Base-by-base conservation (phyloP, 208 protist genomes). In the Crithidia sp. region DNA sequence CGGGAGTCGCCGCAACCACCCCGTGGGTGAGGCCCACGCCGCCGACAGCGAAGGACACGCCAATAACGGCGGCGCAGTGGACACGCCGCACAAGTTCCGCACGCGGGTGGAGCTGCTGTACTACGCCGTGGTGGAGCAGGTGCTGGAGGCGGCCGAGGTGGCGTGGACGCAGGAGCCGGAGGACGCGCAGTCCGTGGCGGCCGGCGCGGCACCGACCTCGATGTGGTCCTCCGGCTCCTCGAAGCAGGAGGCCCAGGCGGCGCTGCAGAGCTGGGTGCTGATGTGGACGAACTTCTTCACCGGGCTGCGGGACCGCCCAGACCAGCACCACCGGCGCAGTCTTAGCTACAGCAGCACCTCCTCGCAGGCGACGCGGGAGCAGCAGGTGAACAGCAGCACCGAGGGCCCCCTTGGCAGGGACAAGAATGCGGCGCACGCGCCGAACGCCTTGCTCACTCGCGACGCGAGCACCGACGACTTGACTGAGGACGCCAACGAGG, bases 21-120 rank as follows among this genome's bases (percentile, higher is more conserved):
- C 50, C 49, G 39, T 4, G 45, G 5, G 0, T 12, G 55, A 9
- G 10, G 19, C 7, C 9, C 5, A 44, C n/a, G 37, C 4, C 19
- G 39, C 12, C 8, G 4, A 13, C 45, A 39, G 13, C 61, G 71
- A 7, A 58, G 44, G 17, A 70, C 71, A 12, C 44, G 57, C 28
- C 28, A 28, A 28, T 28, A 28, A 28, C 28, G 28, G 28, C 28
- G 28, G 28, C 28, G 28, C 28, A 28, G 28, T 28, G 1, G 28
- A 28, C 28, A 28, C 40, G 54, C 65, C 71, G 36, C 82, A 86
- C 56, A 96, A 96, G 79, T 96, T 95, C 52, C 78, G 81, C 44
- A 86, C 86, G 2, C 85, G 92, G 19, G 76, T 75, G 16, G 92
- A 96, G 71, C 82, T 94, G 82, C 80, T 94, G 28, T 94, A 83